Conservation (phyloP, 352 stramenopile species). For the Globisporangium nunn region DNA sequence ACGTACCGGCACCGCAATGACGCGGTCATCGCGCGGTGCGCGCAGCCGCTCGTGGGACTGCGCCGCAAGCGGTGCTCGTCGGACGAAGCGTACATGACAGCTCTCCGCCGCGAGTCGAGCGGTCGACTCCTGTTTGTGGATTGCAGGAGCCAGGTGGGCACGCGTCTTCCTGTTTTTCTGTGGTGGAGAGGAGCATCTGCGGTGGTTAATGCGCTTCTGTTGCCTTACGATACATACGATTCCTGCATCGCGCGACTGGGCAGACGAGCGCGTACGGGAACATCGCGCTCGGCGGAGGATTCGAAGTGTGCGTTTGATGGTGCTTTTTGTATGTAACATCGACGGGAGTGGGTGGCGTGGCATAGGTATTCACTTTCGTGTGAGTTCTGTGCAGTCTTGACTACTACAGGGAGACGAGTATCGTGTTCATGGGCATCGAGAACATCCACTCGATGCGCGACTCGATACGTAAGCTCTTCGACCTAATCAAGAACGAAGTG, state of each 20-base stretch:
- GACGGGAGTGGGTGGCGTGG: neutral
- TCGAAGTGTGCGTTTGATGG: slow-evolving; percentile 64
- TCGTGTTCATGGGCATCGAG: slow-evolving; percentile 86
- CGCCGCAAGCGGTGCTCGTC: slow-evolving; percentile 86
- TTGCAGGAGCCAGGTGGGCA: slow-evolving; percentile 60
- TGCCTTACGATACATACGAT: neutral
- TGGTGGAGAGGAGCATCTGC: neutral
- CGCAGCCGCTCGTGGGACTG: slow-evolving; percentile 93
- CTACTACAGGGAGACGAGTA: slow-evolving; percentile 77
- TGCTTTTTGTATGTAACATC: neutral
- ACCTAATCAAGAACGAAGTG: slow-evolving; percentile 82
- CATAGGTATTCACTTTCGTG: neutral
- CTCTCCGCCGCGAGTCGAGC: slow-evolving; percentile 46
- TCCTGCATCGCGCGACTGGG: neutral
- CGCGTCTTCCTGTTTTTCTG: neutral
- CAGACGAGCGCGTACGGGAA: slow-evolving; percentile 82
- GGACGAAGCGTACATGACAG: slow-evolving; percentile 85
- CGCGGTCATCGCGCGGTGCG: slow-evolving; percentile 88
- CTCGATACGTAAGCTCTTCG: slow-evolving; percentile 74
- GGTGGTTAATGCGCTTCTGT: neutral
- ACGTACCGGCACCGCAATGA: slow-evolving; percentile 90
- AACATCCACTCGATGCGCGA: slow-evolving; percentile 92
- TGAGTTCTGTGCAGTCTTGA: slow-evolving; percentile 27
- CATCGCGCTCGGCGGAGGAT: slow-evolving; percentile 68
- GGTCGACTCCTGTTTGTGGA: slow-evolving; percentile 73